Base-by-base conservation (phyloP, 1,139 yeast species). In the Candida tunisiensis region DNA sequence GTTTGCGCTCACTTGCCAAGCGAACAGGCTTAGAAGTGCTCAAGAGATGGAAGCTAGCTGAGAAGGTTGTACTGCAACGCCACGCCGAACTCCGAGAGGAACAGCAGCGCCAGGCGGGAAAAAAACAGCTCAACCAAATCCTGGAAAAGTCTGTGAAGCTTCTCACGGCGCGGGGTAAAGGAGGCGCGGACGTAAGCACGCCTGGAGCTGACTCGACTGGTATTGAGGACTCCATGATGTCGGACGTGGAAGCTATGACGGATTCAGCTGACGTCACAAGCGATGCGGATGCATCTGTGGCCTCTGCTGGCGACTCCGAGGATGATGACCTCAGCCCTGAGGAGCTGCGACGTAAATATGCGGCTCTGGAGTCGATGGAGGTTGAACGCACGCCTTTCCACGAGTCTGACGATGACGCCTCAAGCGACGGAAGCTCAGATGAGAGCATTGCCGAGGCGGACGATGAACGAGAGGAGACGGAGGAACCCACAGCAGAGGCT, bases 21-120 rank as follows among this genome's bases (percentile, higher is more conserved):
- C 62, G 72, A 31, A 80, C 92, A 0, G 74, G 79, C 1, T 74
- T 71, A 38, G 85, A 88, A 20, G 93, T 88, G 7, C 74, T 75
- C 53, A 82, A 74, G 46, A 73, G 92, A 45, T 91, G 99, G 99
- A 57, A 62, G 16, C 64, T 85, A 31, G 98, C 96, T 3, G 79
- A 74, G 36, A 83, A 80, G 45, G 95, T 92, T 24, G 63, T 60
- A 1, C 57, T 65, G 28, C 60, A 56, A 37, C 47, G 58, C 16
- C 44, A 48, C 15, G 52, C 49, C 27, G 49, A 42, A 25, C 41
- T 36, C 17, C 36, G 42, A 15, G 58, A 49, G 30, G 65, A 53
- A 24, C 49, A 50, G 56, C 79, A 51, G 68, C 79, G 59, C 59
- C 70, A 46, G 62, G 74, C 74, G 45, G 95, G 95, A 20, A 78